Evolutionary conservation across 352 stramenopile genomes (phyloP), one percentile per base, ranked within the genome.

Genomic region (Pseudoperonospora humuli): DNA sequence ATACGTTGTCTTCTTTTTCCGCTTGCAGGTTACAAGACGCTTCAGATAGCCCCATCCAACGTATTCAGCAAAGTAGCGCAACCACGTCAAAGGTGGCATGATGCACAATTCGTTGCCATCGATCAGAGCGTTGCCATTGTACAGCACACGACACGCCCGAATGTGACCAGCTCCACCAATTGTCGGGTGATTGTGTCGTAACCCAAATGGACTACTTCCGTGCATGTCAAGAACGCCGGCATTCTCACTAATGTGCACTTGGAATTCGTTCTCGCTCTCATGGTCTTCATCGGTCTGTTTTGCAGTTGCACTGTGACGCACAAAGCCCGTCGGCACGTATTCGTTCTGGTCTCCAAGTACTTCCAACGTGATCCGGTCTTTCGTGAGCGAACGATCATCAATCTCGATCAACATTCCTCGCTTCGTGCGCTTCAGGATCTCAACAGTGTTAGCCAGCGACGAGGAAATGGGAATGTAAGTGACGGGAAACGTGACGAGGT

Each of bases 341-440:
- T 60, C 50, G 18, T 76, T 47, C 48, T 86, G 76, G 2, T 50
- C 64, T 20, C 76, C 76, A 2, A 89, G 65, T 29, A 89, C 74
- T 24, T 89, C 61, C 14, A 89, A 50, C n/a, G 67, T 82, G 45
- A 89, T 80, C 39, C 83, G 76, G 44, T 89, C 76, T 33, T 80
- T 84, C 3, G 76, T 89, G 15, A 89, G 64, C 18, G 74, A 89
- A 0, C 71, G 71, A 45, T 89, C 76, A 49, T 89, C 76, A 26
- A 89, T 73, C 18, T 89, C 71, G 24, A 89, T 66, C 10, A 70
- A 45, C 61, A 75, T 79, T 3, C 76, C 76, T 26, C 23, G 55
- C 23, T 67, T 67, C 7, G 83, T 53, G 9, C 67, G 58, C 39
- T 67, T 61, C 3, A 88, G 56, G 9, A 86, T 58, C 31, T 72